Evolutionary conservation across 1,139 yeast species (phyloP).

Genomic region (Taphrina populina): DNA sequence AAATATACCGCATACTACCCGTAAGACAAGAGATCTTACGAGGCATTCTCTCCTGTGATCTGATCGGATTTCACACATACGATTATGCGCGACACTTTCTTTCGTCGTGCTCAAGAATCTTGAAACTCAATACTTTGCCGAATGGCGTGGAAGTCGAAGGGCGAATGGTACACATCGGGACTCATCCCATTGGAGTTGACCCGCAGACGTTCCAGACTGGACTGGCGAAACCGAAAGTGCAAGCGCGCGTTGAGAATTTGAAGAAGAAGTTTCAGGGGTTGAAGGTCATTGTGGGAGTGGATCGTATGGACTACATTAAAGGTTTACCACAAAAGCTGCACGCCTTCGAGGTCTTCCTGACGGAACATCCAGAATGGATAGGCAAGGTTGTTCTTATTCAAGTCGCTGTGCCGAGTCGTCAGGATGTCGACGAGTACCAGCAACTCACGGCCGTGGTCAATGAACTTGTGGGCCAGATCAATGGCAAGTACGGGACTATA

Average conservation of each 20-base stretch:
- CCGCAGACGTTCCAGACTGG: slow-evolving; percentile 82
- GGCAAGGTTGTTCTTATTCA: slow-evolving; percentile 95
- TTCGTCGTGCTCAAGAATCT: slow-evolving; percentile 83
- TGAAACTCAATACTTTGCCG: slow-evolving; percentile 80
- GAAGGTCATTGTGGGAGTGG: slow-evolving; percentile 92
- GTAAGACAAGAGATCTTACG: slow-evolving; percentile 87
- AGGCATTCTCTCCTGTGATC: slow-evolving; percentile 91
- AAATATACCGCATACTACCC: slow-evolving; percentile 90
- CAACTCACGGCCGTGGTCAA: slow-evolving; percentile 89
- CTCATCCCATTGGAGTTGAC: slow-evolving; percentile 97
- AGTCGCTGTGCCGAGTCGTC: slow-evolving; percentile 96
- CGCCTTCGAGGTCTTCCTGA: slow-evolving; percentile 87
- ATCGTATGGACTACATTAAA: slow-evolving; percentile 89
- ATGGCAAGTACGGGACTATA: slow-evolving; percentile 93
- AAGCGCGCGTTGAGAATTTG: slow-evolving; percentile 63
- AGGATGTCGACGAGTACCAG: slow-evolving; percentile 97
- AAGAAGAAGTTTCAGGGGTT: slow-evolving; percentile 64
- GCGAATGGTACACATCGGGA: slow-evolving; percentile 80
- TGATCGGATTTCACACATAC: slow-evolving; percentile 98
- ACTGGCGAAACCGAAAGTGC: slow-evolving; percentile 61
- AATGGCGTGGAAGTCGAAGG: slow-evolving; percentile 83
- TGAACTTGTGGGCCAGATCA: slow-evolving; percentile 93
- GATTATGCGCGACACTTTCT: slow-evolving; percentile 98
- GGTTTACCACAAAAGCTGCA: slow-evolving; percentile 97
- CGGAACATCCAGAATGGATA: slow-evolving; percentile 96